Percentiles rank a stretch among this genome's conserved stretches.
These are phyloP conservation scores for Neurospora tetraspora DNA, from an alignment of 495 filamentous ascomycete species.

Conservation along the genomic window DNA sequence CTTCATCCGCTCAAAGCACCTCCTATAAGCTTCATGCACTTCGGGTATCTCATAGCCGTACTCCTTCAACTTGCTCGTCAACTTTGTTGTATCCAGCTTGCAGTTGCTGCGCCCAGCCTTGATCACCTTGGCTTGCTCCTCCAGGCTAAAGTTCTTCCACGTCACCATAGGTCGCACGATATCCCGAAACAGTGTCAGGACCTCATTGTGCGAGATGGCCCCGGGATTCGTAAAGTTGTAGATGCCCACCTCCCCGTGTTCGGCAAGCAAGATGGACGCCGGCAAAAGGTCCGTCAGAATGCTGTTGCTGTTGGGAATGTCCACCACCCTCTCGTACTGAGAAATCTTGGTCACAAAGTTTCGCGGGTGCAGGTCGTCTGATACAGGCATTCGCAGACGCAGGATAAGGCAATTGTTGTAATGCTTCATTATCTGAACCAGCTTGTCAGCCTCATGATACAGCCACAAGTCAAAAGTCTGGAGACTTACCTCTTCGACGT, in stretches of 20 bases:
- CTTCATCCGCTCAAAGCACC: conserved; percentile 57
- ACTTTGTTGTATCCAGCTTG: conserved; percentile 50
- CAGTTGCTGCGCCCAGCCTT: conserved; percentile 58
- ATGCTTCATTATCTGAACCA: conserved; percentile 43
- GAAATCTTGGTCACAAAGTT: conserved; percentile 62
- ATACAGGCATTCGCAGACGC: conserved; percentile 59
- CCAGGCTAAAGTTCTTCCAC: conserved; percentile 58
- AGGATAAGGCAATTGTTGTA: conserved; percentile 52
- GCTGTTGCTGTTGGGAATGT: conserved; percentile 59
- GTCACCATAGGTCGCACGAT: conserved; percentile 49
- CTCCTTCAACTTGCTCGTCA: conserved; percentile 48
- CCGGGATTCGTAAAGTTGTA: conserved; percentile 63
- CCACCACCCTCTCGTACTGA: conserved; percentile 52
- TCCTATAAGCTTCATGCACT: conserved; percentile 49
- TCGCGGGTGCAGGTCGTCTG: conserved; percentile 53
- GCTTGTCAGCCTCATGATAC: neutral
- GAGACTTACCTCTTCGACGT: conserved; percentile 48
- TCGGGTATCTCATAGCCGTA: conserved; percentile 49
- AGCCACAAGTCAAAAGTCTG: neutral
- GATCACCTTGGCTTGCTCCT: conserved; percentile 57
- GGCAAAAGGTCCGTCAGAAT: conserved; percentile 55
- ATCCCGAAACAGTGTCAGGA: conserved; percentile 49
- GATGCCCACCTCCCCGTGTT: conserved; percentile 50
- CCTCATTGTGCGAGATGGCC: conserved; percentile 59
- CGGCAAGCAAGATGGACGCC: conserved; percentile 47